Base-by-base conservation (phyloP, 2,329 filamentous ascomycete species). In the Fusarium chuoi region DNA sequence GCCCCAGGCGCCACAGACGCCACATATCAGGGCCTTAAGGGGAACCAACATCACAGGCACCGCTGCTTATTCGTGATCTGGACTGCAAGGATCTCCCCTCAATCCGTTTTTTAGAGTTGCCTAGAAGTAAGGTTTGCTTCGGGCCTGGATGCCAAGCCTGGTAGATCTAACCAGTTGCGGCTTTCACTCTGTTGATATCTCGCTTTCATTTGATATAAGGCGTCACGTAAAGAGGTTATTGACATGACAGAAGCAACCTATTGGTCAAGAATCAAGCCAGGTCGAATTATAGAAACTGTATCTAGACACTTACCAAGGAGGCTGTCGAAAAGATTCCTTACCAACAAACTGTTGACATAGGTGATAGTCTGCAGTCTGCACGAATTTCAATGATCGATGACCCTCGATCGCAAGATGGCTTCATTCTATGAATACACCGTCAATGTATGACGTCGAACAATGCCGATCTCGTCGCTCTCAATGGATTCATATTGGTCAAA, bases 101-200 rank as follows among this genome's bases (percentile, higher is more conserved):
- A 52, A 55, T 62, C 36, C 38, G 45, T 26, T 72, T 67, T 49
- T 60, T 65, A 59, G 44, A 74, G 71, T 69, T 74, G 20, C 35
- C 33, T 38, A n/a, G 11, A 24, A 9, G 42, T 58, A 48, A 33
- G 41, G 52, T 54, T 74, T 59, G 41, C 44, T 58, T 49, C 61
- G 59, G 66, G 26, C 62, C 63, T 74, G 71, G 39, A 74, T 72
- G 63, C 71, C 71, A 74, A 74, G 68, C 28, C 48, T 36, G 7
- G 35, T 30, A 11, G 11, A 30, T 46, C 71, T 74, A 74, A 55
- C 71, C 58, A 44, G 33, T 74, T 74, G 59, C 71, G 68, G 51
- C 39, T 15, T 5, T 51, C 44, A 24, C 20, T 44, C 17, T 51
- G 38, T 28, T 17, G 35, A 35, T 38, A 26, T 42, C 35, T 52